Base-by-base conservation (phyloP, 2,329 filamentous ascomycete genomes). In the Phialemoniopsis sp. region DNA sequence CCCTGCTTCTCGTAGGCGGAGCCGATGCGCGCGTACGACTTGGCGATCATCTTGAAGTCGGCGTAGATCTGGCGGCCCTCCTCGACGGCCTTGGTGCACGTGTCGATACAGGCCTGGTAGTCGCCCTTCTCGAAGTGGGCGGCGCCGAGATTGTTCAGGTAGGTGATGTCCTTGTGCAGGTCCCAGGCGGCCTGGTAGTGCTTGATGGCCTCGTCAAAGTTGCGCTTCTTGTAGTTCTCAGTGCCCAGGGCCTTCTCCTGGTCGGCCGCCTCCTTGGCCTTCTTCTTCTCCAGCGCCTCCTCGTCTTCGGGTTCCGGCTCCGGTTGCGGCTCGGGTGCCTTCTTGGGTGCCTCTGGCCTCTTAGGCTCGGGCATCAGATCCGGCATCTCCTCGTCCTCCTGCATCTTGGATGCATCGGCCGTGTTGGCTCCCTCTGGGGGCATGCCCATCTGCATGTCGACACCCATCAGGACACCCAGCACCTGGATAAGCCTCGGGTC, bases 161-260 rank as follows among this genome's bases (percentile, higher is more conserved):
- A 98, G 13, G 91, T 93, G 56, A 98, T 95, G 56, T 98, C 93
- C 74, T 96, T 93, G 78, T 88, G 76, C 30, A 87, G 66, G 43
- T 95, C 90, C 93, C 93, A 98, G 0, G 93, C 93, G 63, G 95
- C 94, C 60, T 65, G 78, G 73, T 98, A 98, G 70, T 98, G 89
- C 58, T 83, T 80, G 55, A 98, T 96, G 37, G 93, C 93, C 57
- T 86, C 82, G 55, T 97, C 93, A 51, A 98, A 96, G 59, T 96
- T 83, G 52, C 89, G 85, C 79, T 97, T 97, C 83, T 98, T 98
- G 77, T 98, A 98, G 63, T 85, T 84, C 53, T 93, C 89, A 13
- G 91, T 98, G 42, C 93, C 93, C 41, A 94, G 73, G 21, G 84
- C 87, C 80, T 98, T 98, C 68, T 96, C 87, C 61, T 89, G 87